phyloP scores from a whole-genome alignment of 2,329 filamentous ascomycete genomes.

The Onygenales sp. region DNA sequence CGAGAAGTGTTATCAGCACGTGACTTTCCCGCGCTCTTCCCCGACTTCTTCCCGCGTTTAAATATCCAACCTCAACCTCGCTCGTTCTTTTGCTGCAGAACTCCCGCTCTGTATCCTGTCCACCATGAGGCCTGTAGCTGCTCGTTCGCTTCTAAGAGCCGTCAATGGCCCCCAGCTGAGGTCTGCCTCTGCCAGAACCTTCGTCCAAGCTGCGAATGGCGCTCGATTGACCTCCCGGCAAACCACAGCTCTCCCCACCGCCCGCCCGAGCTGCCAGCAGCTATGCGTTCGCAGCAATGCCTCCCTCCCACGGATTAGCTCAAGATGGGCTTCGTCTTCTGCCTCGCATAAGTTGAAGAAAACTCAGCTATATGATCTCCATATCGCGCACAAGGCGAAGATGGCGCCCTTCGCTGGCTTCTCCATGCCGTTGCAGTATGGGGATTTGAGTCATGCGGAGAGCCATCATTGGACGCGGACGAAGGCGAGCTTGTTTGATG shows the following conservation, averaged over 20 bases:
- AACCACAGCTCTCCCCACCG: slow-evolving; percentile 15
- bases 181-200: slow-evolving; percentile 15
- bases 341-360: slow-evolving; percentile 20
- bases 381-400: slow-evolving; percentile 70
- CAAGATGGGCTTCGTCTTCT: slow-evolving; percentile 25
- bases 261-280: slow-evolving; percentile 13
- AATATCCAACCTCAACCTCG: neutral
- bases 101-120: neutral
- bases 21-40: neutral
- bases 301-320: slow-evolving; percentile 10
- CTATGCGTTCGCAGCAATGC: slow-evolving; percentile 7
- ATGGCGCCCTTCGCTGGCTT: slow-evolving; percentile 96
- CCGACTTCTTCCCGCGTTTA: too few relatives aligned
- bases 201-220: slow-evolving; percentile 23
- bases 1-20: slow-evolving; percentile 2
- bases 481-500: slow-evolving; percentile 87
- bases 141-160: slow-evolving; percentile 23
- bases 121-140: slow-evolving; percentile 9
- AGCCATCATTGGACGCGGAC: slow-evolving; percentile 85
- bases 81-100: neutral
- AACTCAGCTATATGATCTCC: slow-evolving; percentile 71
- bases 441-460: slow-evolving; percentile 63
- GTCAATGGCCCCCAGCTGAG: slow-evolving; percentile 20
- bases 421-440: slow-evolving; percentile 87
- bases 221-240: slow-evolving; percentile 10